Percentiles rank a stretch among this genome's conserved stretches.
Evolutionary conservation across 2,329 filamentous ascomycete genomes (phyloP).

Genomic region (Calonectria hawksworthii): DNA sequence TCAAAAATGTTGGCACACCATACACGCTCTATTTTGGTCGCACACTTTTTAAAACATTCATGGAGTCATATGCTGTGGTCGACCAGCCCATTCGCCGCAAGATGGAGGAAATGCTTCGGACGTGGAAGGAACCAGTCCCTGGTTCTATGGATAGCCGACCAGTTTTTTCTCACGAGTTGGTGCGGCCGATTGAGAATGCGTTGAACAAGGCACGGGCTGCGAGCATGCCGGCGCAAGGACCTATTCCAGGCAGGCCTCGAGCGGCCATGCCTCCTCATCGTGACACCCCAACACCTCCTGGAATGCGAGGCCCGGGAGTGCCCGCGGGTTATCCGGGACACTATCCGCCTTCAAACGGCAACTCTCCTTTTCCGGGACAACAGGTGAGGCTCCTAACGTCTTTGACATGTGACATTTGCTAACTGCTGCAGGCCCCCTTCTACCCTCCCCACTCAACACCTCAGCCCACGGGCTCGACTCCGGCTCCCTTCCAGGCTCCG

Average conservation of each 20-base stretch:
- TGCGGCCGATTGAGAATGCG: conserved; percentile 92
- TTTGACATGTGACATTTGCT: conserved; percentile 11
- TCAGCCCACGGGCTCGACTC: conserved; percentile 52
- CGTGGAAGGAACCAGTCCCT: conserved; percentile 97
- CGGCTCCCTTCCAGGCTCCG: conserved; percentile 59
- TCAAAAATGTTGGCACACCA: conserved; percentile 98
- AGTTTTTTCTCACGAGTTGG: conserved; percentile 90
- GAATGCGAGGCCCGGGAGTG: conserved; percentile 49
- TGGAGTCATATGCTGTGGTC: conserved; percentile 95
- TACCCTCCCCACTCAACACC: conserved; percentile 58
- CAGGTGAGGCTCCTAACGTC: conserved; percentile 41
- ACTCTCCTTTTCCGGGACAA: conserved; percentile 45
- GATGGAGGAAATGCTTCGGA: conserved; percentile 97
- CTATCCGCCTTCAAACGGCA: conserved; percentile 50
- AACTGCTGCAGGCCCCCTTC: conserved; percentile 33
- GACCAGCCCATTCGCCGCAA: conserved; percentile 86
- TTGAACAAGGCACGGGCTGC: conserved; percentile 83
- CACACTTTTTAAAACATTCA: conserved; percentile 93
- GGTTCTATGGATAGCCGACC: conserved; percentile 93
- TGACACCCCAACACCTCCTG: conserved; percentile 82
- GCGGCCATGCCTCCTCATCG: conserved; percentile 73
- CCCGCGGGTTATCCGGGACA: conserved; percentile 44
- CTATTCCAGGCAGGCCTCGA: conserved; percentile 61
- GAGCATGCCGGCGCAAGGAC: conserved; percentile 67
- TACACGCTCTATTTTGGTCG: conserved; percentile 96